Base-by-base conservation (phyloP, 2,329 filamentous ascomycete species). In the Trichophyton rubrum region DNA sequence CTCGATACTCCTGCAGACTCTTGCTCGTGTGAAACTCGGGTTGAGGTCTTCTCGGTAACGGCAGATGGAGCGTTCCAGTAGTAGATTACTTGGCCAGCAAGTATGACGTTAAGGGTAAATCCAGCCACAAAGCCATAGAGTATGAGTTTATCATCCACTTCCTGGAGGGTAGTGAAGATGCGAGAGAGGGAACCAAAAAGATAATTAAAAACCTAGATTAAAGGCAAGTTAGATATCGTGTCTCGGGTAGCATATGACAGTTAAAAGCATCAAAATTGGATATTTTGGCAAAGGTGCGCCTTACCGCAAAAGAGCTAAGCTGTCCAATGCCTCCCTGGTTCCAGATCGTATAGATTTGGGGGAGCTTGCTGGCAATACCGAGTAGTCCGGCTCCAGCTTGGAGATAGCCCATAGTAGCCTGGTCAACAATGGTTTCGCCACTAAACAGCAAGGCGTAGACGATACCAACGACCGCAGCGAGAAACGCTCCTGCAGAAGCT, bases 131-230 rank as follows among this genome's bases (percentile, higher is more conserved):
- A 97, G 58, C 91, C 88, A 76, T 95, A 97, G 27, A 99, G 82
- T 68, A 99, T 97, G 62, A 97, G 81, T 76, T 91, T 91, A 75
- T 99, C 93, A 73, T 95, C 88, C 62, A 99, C 93, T 79, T 99
- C 93, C 71, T 97, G 91, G 61, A 99, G 79, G 7, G 95, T 99
- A 35, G 93, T 99, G 76, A 96, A 99, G 77, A 99, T 95, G 71
- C 93, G 88, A 27, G 90, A 89, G 62, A 97, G 83, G 49, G 90
- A 96, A 43, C 95, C 93, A 67, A 86, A 80, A 69, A 99, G 89
- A 76, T 96, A 99, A 80, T 96, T 97, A 82, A 99, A 96, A 67
- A 99, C 90, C 91, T 96, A 68, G 65, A 15, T 5, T 27, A 45
- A 56, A 55, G 8, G 20, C 33, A 2, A 41, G 33, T 57, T 24